These are phyloP conservation scores for Lactarius pseudohatsudake DNA, from an alignment of 768 basidiomycete genomes.

Conservation along the genomic window DNA sequence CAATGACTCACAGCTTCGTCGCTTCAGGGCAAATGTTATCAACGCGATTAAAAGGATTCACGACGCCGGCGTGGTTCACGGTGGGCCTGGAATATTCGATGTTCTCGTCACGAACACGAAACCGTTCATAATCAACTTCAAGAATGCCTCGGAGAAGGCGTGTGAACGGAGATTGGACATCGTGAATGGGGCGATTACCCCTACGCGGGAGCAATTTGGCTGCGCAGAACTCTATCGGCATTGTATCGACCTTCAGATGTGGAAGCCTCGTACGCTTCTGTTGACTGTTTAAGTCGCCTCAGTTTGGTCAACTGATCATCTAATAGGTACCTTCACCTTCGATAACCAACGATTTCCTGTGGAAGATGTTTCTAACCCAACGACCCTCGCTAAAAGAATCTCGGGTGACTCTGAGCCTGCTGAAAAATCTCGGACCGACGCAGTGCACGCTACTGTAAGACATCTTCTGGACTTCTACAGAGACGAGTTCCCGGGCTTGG, in stretches of 20 bases:
- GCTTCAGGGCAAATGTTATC: conserved; percentile 1
- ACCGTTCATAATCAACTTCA: conserved; percentile 23
- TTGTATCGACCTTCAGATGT: conserved; percentile 15
- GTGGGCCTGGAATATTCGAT: conserved; percentile 10
- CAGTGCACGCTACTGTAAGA: conserved; percentile 15
- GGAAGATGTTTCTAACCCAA: conserved; percentile 18
- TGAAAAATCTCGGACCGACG: conserved; percentile 8
- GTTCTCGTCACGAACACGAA: conserved; percentile 6
- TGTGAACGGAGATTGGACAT: conserved; percentile 16
- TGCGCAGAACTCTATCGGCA: conserved; percentile 20
- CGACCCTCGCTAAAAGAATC: conserved; percentile 10
- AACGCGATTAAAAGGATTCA: conserved; percentile 9
- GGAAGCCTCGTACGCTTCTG: conserved; percentile 21
- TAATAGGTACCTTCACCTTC: conserved; percentile 13
- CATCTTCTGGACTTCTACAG: conserved; percentile 20
- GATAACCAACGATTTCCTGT: conserved; percentile 15
- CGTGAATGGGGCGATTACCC: conserved; percentile 12
- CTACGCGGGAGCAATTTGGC: conserved; percentile 19
- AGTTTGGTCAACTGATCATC: too few species aligned
- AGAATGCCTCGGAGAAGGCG: conserved; percentile 10
- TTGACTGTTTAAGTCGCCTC: neutral
- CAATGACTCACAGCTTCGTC: neutral
- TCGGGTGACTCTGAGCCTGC: neutral
- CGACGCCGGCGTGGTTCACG: conserved; percentile 18
- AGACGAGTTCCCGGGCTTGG: conserved; percentile 18